Evolutionary conservation across 208 protist genomes (phyloP), one percentile per base, ranked within the genome.

Genomic region (Lotmaria passim): DNA sequence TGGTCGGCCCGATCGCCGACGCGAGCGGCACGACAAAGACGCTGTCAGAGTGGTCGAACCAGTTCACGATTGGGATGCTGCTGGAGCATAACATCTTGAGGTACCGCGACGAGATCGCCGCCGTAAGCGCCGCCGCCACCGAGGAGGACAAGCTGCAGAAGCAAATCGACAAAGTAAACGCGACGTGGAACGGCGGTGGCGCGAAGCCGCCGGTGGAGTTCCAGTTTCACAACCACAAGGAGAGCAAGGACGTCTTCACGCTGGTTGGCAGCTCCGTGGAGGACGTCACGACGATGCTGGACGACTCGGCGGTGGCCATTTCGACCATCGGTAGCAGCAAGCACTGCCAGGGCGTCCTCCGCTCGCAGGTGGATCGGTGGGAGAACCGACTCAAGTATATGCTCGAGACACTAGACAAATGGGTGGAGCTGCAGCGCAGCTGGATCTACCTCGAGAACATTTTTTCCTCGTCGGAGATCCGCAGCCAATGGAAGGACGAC

Each of bases 381-480:
- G 93, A 98, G 62, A 76, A 83, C 62, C 82, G 95, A 17, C 84
- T 99, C 21, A 78, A 79, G 38, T 97, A 98, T 75, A 97, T 98
- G 78, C 82, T 94, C 56, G 93, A 97, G 38, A 98, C 94, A 7
- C 81, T 98, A 23, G 95, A 98, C 46, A 85, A 89, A 51, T 98
- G 96, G 94, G 86, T 98, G 17, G 90, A 93, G 61, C 91, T 98
- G 53, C 98, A 99, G 88, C 85, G 96, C 36, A 97, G 93, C 65
- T 99, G 98, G 97, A 95, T 99, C 66, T 98, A 98, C 79, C 86
- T 98, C 36, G 97, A 99, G 74, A 96, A 96, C 60, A 98, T 99
- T 55, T 98, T 98, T 73, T 87, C 89, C n/a, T 90, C 87, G 30
- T 82, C 94, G 10, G 97, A 99, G 75, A 99, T 99, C 72, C 85